phyloP scores from a whole-genome alignment of 1,139 yeast species.

The Saccharomyces hybrid region DNA sequence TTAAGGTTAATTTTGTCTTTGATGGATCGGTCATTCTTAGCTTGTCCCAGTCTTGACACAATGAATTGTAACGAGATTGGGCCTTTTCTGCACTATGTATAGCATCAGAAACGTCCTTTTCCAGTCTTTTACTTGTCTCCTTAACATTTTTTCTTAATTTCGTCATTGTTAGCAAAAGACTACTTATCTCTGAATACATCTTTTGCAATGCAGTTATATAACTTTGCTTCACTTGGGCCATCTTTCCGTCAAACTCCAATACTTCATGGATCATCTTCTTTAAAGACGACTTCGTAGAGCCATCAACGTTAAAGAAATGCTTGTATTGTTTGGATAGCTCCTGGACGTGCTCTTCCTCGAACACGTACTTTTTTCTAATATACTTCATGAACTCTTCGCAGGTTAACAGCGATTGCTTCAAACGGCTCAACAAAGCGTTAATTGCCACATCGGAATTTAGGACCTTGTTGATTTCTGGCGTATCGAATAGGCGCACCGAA shows the following conservation, averaged over 20 bases:
- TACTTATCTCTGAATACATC: constrained; percentile 79
- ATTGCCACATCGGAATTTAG: constrained; percentile 52
- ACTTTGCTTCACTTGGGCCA: constrained; percentile 65
- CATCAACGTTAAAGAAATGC: constrained; percentile 32
- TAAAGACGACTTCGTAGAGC: constrained; percentile 53
- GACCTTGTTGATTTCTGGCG: constrained; percentile 41
- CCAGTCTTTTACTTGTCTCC: constrained; percentile 74
- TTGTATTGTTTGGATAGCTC: constrained; percentile 61
- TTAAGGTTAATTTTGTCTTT: constrained; percentile 68
- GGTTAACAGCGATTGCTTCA: constrained; percentile 71
- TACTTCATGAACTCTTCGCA: constrained; percentile 80
- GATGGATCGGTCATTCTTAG: constrained; percentile 75
- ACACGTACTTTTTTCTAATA: constrained; percentile 66
- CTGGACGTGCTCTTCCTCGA: constrained; percentile 71
- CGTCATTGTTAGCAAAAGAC: constrained; percentile 61
- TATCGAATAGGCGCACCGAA: constrained; percentile 35
- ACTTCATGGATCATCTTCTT: constrained; percentile 57
- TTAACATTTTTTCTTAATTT: constrained; percentile 66
- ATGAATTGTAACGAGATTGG: constrained; percentile 64
- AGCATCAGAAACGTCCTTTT: constrained; percentile 76
- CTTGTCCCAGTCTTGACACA: constrained; percentile 82
- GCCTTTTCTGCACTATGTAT: constrained; percentile 85
- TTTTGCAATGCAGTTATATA: constrained; percentile 72
- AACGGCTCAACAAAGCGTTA: constrained; percentile 59
- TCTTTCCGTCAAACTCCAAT: constrained; percentile 68